Evolutionary conservation across 2,329 filamentous ascomycete species (phyloP).

Genomic region (Coniochaeta sp.): DNA sequence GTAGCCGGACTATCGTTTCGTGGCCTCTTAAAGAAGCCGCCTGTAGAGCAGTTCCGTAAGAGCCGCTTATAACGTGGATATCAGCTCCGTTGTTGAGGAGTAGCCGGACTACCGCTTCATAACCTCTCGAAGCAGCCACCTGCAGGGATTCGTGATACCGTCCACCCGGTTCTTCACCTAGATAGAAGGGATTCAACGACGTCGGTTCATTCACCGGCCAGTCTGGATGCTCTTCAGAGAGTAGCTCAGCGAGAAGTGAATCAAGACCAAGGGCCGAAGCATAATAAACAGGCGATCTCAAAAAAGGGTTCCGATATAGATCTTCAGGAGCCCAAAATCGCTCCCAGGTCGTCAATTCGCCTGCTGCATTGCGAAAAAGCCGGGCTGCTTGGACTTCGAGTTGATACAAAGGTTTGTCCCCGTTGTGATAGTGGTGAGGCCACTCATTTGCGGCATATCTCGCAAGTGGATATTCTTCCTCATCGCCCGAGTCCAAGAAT

Average conservation of each 20-base stretch:
- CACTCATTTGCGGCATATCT: not conserved
- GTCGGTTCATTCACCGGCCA: not conserved
- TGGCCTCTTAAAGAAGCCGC: not conserved
- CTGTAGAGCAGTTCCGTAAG: not conserved
- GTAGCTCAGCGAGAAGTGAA: not conserved
- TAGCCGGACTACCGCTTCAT: not conserved
- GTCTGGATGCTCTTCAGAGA: not conserved
- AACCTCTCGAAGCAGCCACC: not conserved
- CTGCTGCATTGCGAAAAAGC: not conserved
- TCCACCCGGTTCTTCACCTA: not conserved
- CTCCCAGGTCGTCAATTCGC: not conserved
- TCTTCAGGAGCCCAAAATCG: not conserved
- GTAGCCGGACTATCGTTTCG: not conserved
- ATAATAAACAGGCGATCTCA: not conserved
- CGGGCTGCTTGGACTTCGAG: not conserved
- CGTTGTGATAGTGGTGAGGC: not conserved
- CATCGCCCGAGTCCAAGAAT: not conserved
- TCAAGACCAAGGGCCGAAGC: not conserved
- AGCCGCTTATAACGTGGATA: not conserved
- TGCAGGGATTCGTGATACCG: not conserved
- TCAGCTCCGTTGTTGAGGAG: not conserved
- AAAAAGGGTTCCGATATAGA: too few species aligned
- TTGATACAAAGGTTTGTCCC: not conserved
- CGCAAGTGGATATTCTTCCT: not conserved
- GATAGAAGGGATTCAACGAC: too few species aligned